A percentile compares a stretch with the other conserved stretches of the same genome.
These are phyloP conservation scores for Yamadazyma tumulicola DNA, from an alignment of 805 yeast genomes.

Conservation along the genomic window DNA sequence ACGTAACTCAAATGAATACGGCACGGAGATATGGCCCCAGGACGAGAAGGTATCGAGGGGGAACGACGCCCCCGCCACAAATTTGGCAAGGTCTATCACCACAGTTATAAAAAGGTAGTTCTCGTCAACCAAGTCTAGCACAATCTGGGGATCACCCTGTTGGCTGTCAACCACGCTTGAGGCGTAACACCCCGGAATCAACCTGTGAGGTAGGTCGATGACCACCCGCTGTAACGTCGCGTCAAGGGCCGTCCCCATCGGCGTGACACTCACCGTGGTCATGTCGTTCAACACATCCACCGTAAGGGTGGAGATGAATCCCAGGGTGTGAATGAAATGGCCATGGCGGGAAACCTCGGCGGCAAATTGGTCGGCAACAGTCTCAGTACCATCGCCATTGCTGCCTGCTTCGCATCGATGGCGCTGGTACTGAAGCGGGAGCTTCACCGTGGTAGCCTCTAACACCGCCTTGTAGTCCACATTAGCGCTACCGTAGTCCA, in stretches of 20 bases:
- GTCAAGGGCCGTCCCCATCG: conserved; percentile 35
- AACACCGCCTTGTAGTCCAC: conserved; percentile 8
- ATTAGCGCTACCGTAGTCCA: conserved; percentile 6
- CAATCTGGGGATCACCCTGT: conserved; percentile 19
- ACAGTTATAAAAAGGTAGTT: conserved; percentile 52
- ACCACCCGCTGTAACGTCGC: conserved; percentile 31
- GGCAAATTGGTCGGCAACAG: conserved; percentile 23
- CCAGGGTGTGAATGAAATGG: conserved; percentile 17
- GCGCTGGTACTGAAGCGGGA: conserved; percentile 15
- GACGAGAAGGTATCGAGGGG: conserved; percentile 34
- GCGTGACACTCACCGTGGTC: conserved; percentile 33
- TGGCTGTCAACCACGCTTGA: conserved; percentile 6
- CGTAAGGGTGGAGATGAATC: conserved; percentile 26
- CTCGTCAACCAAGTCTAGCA: conserved; percentile 54
- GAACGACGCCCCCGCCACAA: no score
- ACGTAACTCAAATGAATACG: conserved; percentile 52
- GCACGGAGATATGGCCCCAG: conserved; percentile 70
- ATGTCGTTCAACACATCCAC: conserved; percentile 29
- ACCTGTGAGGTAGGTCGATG: conserved; percentile 23
- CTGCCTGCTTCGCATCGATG: no score
- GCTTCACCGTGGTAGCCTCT: conserved; percentile 5
- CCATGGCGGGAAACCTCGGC: conserved; percentile 18
- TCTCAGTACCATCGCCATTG: not conserved
- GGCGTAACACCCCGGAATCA: conserved; percentile 16
- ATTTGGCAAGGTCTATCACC: no score